phyloP scores from a whole-genome alignment of 805 yeast genomes.

The Sporopachydermia lactativora region DNA sequence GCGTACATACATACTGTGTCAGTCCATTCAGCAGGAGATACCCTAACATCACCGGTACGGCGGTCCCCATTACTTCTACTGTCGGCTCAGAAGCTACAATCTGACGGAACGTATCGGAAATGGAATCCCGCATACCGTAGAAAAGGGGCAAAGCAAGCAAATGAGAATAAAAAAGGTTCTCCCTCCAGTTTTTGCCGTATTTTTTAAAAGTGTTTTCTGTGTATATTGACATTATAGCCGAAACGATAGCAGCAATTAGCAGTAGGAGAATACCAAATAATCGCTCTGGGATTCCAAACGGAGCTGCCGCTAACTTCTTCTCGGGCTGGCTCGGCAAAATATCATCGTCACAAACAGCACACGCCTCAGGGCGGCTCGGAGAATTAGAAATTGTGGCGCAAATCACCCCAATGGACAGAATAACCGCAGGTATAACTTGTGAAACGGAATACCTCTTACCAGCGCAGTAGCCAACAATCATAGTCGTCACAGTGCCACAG shows the following conservation, averaged over 20 bases:
- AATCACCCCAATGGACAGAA: conserved; percentile 43
- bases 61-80: conserved; percentile 11
- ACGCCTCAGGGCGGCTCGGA: conserved; percentile 5
- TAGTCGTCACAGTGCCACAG: conserved; percentile 45
- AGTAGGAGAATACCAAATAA: conserved; percentile 28
- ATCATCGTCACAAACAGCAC: conserved; percentile 6
- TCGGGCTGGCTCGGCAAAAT: conserved; percentile 12
- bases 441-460: conserved; percentile 30
- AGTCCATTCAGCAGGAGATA: conserved; percentile 28
- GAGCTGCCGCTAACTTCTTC: conserved; percentile 5
- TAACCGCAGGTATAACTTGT: conserved; percentile 36
- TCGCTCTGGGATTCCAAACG: conserved; percentile 9
- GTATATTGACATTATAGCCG: conserved; percentile 44
- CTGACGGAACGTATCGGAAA: conserved; percentile 18
- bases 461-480: conserved; percentile 36
- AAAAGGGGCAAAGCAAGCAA: conserved; percentile 41
- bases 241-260: conserved; percentile 32
- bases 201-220: conserved; percentile 33
- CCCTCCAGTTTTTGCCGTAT: conserved; percentile 53
- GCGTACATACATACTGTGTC: conserved; percentile 48
- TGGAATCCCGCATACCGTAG: conserved; percentile 20
- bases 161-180: conserved; percentile 48
- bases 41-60: conserved; percentile 16
- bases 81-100: conserved; percentile 9
- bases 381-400: conserved; percentile 20